Base-by-base conservation (phyloP, 345 rosid species). In the Carallia pectinifolia region DNA sequence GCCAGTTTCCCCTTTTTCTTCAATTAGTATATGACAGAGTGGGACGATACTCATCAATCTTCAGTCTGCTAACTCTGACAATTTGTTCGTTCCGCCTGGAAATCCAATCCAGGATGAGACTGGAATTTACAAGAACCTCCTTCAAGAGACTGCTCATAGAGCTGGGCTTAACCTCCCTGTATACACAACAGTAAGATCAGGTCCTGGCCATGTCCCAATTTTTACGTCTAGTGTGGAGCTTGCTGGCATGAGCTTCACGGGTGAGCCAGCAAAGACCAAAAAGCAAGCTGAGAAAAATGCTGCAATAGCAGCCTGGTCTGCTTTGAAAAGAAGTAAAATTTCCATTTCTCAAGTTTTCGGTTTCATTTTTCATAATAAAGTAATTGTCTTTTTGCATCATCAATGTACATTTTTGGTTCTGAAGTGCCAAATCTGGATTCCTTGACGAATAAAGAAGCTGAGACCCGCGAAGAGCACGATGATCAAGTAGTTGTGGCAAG, bases 201-300 rank as follows among this genome's bases (percentile, higher is more conserved):
- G 95, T 58, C 95, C 91, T 44, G 87, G 85, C 38, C 91, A 89
- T 75, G 80, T 74, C 74, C 91, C 95, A 2, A 74, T 81, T 47
- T 89, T 89, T 71, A 83, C 84, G 56, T 87, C 85, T 54, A 84
- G 80, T 0, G 90, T 89, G 71, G 86, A 85, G 75, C 82, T 89
- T 71, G 92, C 92, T 81, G 90, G 90, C 9, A 78, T 84, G 89
- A 87, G 67, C 72, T 87, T 89, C 65, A 79, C 54, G 4, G 90
- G 92, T 9, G 95, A 84, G 13, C 74, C 89, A 16, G 89, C 95
- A 29, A 89, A 89, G 81, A 85, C 92, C 7, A 87, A 85, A 85
- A 89, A 89, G 60, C 92, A 89, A 80, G 95, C 92, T 12, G 92
- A 89, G 87, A 89, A 89, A 77, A 84, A 87, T 80, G 95, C 92